Base-by-base conservation (phyloP, 2,329 filamentous ascomycete species). In the Botrytis deweyae region DNA sequence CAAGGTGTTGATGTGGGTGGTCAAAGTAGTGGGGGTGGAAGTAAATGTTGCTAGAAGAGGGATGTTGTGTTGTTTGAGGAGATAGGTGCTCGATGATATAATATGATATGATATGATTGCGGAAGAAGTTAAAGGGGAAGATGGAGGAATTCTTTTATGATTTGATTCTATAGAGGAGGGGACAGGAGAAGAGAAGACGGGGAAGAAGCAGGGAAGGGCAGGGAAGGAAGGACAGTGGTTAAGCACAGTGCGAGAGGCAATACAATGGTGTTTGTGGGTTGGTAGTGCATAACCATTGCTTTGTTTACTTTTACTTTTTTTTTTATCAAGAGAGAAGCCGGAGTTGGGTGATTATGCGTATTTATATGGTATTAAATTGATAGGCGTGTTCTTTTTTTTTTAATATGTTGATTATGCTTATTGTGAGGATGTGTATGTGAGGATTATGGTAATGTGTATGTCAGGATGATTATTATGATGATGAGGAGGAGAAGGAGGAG, bases 11-110 rank as follows among this genome's bases (percentile, higher is more conserved):
- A 90, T 81, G 92, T 95, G 79, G 88, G 88, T 78, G 84, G 87
- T 80, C 88, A 88, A 78, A 87, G 87, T 77, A 86, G 86, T 67
- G 86, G 86, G 74, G 80, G 72, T 75, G 84, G 90, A 81, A 87
- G 90, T 81, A 94, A 94, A 84, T 97, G 94, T 86, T 97, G 93
- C 82, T 97, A 90, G 85, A 81, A 62, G 33, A 29, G n/a, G 55
- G 25, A 14, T 49, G 58, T 40, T 40, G 10, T 40, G 40, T 38
- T 44, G 44, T 7, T 6, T 36, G 36, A n/a, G 46, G n/a, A 22
- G 70, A 38, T 33, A 46, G 52, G 22, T 16, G 55, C 18, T 70
- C 67, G 65, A 68, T 38, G 49, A 42, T 20, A n/a, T 38, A 38
- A 42, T 20, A n/a, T 40, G 36, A 55, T 68, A n/a, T 63, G 61